Evolutionary conservation across 441 rosid species (phyloP).

Genomic region (Gossypium lobatum): DNA sequence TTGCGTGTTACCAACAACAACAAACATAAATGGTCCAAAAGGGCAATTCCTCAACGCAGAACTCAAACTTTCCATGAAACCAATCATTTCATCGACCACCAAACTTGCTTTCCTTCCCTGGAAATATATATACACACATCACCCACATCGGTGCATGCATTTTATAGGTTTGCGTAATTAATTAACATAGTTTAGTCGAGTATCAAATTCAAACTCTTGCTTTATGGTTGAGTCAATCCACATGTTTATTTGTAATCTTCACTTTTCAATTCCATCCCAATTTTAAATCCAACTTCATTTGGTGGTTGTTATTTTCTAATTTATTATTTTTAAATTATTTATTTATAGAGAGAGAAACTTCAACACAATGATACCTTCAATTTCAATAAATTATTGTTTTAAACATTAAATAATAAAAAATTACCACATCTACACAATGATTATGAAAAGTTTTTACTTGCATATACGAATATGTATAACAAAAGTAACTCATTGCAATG

Average conservation of each 20-base stretch:
- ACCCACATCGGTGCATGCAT: slow-evolving; percentile 5
- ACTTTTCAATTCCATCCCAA: not conserved
- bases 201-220: not conserved
- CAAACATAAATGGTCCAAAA: not conserved
- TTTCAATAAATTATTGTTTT: too few species aligned
- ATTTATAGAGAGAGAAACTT: too few species aligned
- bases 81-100: slow-evolving; percentile 7
- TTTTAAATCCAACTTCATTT: not conserved
- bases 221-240: not conserved
- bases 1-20: slow-evolving; percentile 10
- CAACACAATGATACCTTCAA: too few species aligned
- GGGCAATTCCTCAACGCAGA: not conserved
- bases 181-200: not conserved
- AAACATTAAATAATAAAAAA: too few species aligned
- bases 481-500: too few species aligned
- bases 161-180: not conserved
- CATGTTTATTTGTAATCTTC: not conserved
- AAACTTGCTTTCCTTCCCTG: not conserved
- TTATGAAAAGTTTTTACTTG: too few species aligned
- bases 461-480: too few species aligned
- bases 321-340: not conserved
- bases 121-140: not conserved
- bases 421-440: too few species aligned
- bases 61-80: not conserved
- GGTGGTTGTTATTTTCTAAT: not conserved